A percentile compares a stretch with the other conserved stretches of the same genome.
These are phyloP conservation scores for Hypomontagnella monticulosa DNA, from an alignment of 495 filamentous ascomycete species.

Conservation along the genomic window DNA sequence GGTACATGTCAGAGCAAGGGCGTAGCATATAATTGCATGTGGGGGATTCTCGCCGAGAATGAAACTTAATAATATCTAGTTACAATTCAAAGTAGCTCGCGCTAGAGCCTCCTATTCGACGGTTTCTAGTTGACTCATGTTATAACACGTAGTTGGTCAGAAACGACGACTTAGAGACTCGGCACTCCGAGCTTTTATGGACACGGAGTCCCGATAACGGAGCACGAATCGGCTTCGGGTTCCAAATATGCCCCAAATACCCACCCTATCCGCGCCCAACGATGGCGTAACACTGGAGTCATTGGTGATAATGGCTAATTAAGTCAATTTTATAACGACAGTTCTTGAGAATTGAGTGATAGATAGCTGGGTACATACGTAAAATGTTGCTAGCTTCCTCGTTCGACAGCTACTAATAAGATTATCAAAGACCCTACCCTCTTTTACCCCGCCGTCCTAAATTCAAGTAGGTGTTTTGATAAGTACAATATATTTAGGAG, in stretches of 20 bases:
- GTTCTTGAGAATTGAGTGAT: neutral
- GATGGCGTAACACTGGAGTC: constrained; percentile 24
- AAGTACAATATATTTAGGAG: too few species aligned
- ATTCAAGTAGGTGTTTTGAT: constrained; percentile 5
- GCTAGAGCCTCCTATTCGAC: constrained; percentile 16
- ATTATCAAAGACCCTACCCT: constrained; percentile 1
- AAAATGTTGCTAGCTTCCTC: constrained; percentile 4
- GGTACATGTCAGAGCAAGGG: constrained; percentile 36
- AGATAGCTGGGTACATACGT: too few species aligned
- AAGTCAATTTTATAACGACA: constrained; percentile 1
- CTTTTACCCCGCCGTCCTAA: constrained; percentile 18
- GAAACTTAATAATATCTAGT: constrained; percentile 33
- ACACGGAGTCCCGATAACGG: constrained; percentile 40
- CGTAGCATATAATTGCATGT: constrained; percentile 34
- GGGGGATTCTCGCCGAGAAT: constrained; percentile 20
- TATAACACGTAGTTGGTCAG: neutral
- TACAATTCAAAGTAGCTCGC: constrained; percentile 7
- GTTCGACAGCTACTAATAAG: constrained; percentile 14
- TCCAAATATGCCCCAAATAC: neutral
- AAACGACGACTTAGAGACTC: neutral
- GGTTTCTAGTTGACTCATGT: neutral
- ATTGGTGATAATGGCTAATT: neutral
- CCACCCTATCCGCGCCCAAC: constrained; percentile 12
- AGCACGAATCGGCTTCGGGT: constrained; percentile 25
- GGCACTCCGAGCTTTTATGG: constrained; percentile 16